These are phyloP conservation scores for Suillus spraguei DNA, from an alignment of 768 basidiomycete species.

Conservation along the genomic window DNA sequence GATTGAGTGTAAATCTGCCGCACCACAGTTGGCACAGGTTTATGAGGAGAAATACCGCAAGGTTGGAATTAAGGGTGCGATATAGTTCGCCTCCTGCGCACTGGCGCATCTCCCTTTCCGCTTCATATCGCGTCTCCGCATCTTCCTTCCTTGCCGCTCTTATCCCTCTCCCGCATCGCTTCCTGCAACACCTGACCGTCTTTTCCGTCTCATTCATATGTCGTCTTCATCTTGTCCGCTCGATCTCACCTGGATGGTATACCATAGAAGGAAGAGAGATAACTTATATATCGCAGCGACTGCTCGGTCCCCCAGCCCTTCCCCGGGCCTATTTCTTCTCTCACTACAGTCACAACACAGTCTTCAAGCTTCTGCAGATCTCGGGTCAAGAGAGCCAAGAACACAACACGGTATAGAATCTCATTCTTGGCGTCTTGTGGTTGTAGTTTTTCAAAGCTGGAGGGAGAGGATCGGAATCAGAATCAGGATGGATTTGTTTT, in stretches of 20 bases:
- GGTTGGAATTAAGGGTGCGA: slow-evolving; percentile 91
- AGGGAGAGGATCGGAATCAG: neutral
- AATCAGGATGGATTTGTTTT: neutral
- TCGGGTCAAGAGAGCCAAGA: neutral
- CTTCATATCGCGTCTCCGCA: slow-evolving; percentile 16
- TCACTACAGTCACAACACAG: neutral
- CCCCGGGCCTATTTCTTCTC: neutral
- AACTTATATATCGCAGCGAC: slow-evolving; percentile 9
- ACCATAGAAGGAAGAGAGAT: slow-evolving; percentile 9
- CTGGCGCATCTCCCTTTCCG: neutral
- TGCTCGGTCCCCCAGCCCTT: slow-evolving; percentile 1
- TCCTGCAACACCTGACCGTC: neutral
- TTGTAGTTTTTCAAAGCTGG: neutral
- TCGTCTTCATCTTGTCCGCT: slow-evolving; percentile 4
- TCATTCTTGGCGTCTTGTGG: slow-evolving; percentile 1
- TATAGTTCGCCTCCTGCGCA: slow-evolving; percentile 45
- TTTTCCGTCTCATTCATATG: neutral
- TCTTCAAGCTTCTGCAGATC: neutral
- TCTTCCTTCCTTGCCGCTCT: slow-evolving; percentile 10
- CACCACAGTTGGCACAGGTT: slow-evolving; percentile 55
- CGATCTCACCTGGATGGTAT: slow-evolving; percentile 6
- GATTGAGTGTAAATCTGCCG: slow-evolving; percentile 73
- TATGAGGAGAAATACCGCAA: slow-evolving; percentile 84
- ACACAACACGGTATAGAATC: slow-evolving; percentile 7
- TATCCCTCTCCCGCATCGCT: neutral